These are phyloP conservation scores for Blakeslea trispora DNA, from an alignment of 371 early-diverging fungal genomes.

Conservation along the genomic window DNA sequence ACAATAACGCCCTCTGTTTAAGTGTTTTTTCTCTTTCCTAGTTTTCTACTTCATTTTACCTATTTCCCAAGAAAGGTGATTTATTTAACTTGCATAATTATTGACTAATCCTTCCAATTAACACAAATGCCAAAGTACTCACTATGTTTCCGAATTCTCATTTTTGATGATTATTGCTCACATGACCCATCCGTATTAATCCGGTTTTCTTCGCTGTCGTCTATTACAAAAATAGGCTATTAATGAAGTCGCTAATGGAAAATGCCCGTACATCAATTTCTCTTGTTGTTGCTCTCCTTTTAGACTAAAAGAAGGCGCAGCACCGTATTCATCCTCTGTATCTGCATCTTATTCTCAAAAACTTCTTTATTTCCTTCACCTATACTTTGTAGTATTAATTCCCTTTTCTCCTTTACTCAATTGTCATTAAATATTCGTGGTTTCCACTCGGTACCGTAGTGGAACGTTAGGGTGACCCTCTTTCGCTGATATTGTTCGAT, in stretches of 20 bases:
- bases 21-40: conserved; percentile 23
- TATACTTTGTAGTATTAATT: conserved; percentile 3
- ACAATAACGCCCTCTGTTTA: conserved; percentile 24
- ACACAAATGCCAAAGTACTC: conserved; percentile 27
- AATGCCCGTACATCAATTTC: neutral
- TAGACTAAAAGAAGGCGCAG: conserved; percentile 25
- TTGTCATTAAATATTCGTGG: conserved; percentile 23
- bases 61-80: conserved; percentile 31
- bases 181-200: conserved; percentile 5
- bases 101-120: conserved; percentile 27
- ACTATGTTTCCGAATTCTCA: conserved; percentile 16
- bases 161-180: neutral
- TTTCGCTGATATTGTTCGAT: conserved; percentile 17
- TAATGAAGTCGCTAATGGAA: conserved; percentile 1
- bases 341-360: neutral
- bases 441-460: neutral
- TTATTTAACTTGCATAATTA: conserved; percentile 19
- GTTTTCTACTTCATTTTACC: conserved; percentile 22
- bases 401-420: conserved; percentile 3
- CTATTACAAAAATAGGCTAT: conserved; percentile 9
- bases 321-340: conserved; percentile 20
- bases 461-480: conserved; percentile 10
- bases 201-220: conserved; percentile 6
- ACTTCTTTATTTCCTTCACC: conserved; percentile 13
- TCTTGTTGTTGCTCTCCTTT: conserved; percentile 6